A percentile compares a stretch with the other conserved stretches of the same genome.
Conservation (phyloP, 2,329 filamentous ascomycete genomes). For the Ophiostoma fasciatum region DNA sequence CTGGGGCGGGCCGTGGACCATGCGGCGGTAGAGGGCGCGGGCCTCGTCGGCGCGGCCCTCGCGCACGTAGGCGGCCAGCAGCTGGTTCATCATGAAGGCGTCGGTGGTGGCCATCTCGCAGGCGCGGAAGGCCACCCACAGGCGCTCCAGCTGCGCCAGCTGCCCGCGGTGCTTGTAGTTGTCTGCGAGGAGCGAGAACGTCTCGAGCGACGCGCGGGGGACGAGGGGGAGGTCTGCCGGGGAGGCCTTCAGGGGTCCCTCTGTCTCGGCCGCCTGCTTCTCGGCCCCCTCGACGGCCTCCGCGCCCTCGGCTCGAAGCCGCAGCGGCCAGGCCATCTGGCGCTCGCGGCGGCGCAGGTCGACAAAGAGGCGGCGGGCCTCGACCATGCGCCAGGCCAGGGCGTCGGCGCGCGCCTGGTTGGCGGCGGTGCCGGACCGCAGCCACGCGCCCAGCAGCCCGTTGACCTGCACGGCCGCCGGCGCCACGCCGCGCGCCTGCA, state of each 20-base stretch:
- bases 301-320: slow-evolving; percentile 10
- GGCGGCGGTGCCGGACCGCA: slow-evolving; percentile 43
- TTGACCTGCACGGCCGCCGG: slow-evolving; percentile 67
- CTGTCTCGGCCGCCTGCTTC: neutral
- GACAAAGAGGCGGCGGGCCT: slow-evolving; percentile 50
- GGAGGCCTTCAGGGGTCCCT: slow-evolving; percentile 7
- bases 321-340: slow-evolving; percentile 14
- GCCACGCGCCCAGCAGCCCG: slow-evolving; percentile 64
- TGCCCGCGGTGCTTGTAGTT: slow-evolving; percentile 52
- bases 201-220: slow-evolving; percentile 57
- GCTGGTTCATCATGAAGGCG: slow-evolving; percentile 65
- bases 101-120: slow-evolving; percentile 51
- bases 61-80: slow-evolving; percentile 52
- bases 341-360: slow-evolving; percentile 25
- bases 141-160: slow-evolving; percentile 38
- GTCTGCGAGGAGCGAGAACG: slow-evolving; percentile 59
- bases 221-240: slow-evolving; percentile 18
- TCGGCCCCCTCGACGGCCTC: neutral
- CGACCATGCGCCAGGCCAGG: slow-evolving; percentile 65
- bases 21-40: slow-evolving; percentile 36
- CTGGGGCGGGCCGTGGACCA: slow-evolving; percentile 27
- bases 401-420: slow-evolving; percentile 48
- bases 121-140: slow-evolving; percentile 47
- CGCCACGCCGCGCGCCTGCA: slow-evolving; percentile 52
- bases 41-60: slow-evolving; percentile 40